Evolutionary conservation across 2,329 filamentous ascomycete species (phyloP).

Genomic region (Coniella lustricola): DNA sequence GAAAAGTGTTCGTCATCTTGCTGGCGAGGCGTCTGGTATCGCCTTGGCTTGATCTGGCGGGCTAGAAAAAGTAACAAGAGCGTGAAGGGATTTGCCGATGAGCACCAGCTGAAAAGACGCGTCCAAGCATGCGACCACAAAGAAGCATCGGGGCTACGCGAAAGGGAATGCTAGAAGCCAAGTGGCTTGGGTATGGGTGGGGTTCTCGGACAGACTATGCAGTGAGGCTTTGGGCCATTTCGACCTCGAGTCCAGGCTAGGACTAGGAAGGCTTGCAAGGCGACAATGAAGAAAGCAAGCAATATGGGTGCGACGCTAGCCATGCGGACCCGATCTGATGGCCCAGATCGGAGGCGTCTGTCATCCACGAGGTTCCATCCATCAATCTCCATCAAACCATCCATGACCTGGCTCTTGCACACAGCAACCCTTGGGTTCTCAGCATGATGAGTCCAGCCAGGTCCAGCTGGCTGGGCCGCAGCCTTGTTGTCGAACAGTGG

Average conservation of each 20-base stretch:
- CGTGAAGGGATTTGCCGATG: constrained; percentile 4
- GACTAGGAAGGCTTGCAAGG: neutral
- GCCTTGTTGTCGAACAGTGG: constrained; percentile 9
- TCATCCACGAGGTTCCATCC: constrained; percentile 8
- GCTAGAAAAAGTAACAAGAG: constrained; percentile 12
- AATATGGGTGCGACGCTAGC: constrained; percentile 10
- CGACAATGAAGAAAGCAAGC: constrained; percentile 1
- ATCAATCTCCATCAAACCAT: constrained; percentile 5
- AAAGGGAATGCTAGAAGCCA: neutral
- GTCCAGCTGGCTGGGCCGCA: constrained; percentile 11
- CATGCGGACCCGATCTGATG: constrained; percentile 8
- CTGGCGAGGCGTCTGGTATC: neutral
- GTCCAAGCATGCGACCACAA: constrained; percentile 7
- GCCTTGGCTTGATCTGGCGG: neutral
- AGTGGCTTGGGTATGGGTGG: constrained; percentile 14
- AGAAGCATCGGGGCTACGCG: constrained; percentile 5
- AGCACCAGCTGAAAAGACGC: constrained; percentile 13
- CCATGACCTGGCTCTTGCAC: constrained; percentile 10
- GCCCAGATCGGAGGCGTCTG: constrained; percentile 12
- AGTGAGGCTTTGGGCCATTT: constrained; percentile 13
- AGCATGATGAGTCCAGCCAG: constrained; percentile 1
- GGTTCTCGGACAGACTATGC: constrained; percentile 13
- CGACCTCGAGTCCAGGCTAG: constrained; percentile 6
- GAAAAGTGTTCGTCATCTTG: too few relatives aligned
- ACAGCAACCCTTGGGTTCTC: constrained; percentile 6